Evolutionary conservation across 2,329 filamentous ascomycete genomes (phyloP).

Genomic region (Cordyceps militaris): DNA sequence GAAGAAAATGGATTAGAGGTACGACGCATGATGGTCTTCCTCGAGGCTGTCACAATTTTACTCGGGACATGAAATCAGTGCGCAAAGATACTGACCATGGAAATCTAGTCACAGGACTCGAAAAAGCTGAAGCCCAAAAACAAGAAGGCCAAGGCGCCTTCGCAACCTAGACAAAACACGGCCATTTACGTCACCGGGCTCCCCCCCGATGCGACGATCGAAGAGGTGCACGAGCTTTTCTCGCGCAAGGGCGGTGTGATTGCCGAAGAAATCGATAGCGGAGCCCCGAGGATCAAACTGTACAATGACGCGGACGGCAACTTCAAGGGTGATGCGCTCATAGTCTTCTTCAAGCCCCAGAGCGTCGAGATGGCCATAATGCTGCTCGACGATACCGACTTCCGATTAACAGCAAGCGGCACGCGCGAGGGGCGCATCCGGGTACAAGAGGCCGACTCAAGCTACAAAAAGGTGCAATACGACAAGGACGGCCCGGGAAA

Average conservation of each 20-base stretch:
- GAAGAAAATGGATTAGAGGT: conserved; percentile 35
- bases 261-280: conserved; percentile 86
- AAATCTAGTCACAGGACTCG: background rate
- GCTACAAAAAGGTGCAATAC: conserved; percentile 84
- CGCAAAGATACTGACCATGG: background rate
- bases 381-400: conserved; percentile 74
- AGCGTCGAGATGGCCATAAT: conserved; percentile 82
- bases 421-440: conserved; percentile 59
- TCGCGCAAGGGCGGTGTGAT: conserved; percentile 81
- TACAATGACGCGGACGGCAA: conserved; percentile 74
- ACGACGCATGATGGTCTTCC: conserved; percentile 21
- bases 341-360: conserved; percentile 92
- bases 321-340: conserved; percentile 88
- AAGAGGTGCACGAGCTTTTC: conserved; percentile 79
- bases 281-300: conserved; percentile 83
- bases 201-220: conserved; percentile 67
- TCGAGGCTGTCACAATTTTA: background rate
- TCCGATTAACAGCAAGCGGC: conserved; percentile 55
- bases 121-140: conserved; percentile 27
- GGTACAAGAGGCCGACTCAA: conserved; percentile 78
- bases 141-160: conserved; percentile 42
- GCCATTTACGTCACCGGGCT: conserved; percentile 89
- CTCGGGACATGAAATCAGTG: background rate
- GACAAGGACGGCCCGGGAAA: conserved; percentile 31
- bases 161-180: conserved; percentile 63